phyloP scores from a whole-genome alignment of 2,329 filamentous ascomycete genomes.

The Tothia fuscella region DNA sequence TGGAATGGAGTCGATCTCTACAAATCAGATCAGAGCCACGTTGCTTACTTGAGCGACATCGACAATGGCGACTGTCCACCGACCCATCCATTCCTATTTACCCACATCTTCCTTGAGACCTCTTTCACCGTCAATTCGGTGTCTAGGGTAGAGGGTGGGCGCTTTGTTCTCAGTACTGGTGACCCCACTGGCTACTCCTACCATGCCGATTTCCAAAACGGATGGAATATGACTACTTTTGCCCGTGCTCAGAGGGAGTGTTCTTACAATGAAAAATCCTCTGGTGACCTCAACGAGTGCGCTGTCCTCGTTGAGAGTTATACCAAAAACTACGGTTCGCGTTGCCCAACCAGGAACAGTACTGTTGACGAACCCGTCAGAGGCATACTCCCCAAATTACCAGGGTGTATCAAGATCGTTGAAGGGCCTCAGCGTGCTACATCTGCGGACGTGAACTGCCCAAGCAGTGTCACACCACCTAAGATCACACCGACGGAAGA shows the following conservation, averaged over 20 bases:
- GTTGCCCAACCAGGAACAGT: conserved; percentile 19
- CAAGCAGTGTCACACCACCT: conserved; percentile 26
- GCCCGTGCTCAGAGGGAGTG: conserved; percentile 26
- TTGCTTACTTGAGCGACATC: conserved; percentile 29
- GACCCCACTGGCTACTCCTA: conserved; percentile 41
- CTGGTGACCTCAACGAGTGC: conserved; percentile 24
- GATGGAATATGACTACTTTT: conserved; percentile 32
- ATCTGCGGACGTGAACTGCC: conserved; percentile 20
- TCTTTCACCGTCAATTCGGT: conserved; percentile 22
- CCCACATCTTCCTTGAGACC: conserved; percentile 31
- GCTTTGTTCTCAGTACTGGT: conserved; percentile 36
- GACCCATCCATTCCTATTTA: conserved; percentile 24
- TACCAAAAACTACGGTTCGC: conserved; percentile 12
- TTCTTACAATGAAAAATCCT: conserved; percentile 21
- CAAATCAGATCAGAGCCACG: conserved; percentile 28
- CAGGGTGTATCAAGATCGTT: conserved; percentile 23
- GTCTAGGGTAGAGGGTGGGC: conserved; percentile 22
- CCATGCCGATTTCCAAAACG: conserved; percentile 43
- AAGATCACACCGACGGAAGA: conserved; percentile 20
- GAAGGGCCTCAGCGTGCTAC: conserved; percentile 19
- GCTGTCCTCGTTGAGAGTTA: conserved; percentile 18
- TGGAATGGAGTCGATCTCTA: conserved; percentile 26
- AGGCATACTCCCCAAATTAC: conserved; percentile 20
- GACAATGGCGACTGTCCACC: conserved; percentile 33
- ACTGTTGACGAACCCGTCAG: conserved; percentile 19